Percentiles rank a stretch among this genome's conserved stretches.
Evolutionary conservation across 345 rosid genomes (phyloP).

Genomic region (Rubroshorea leprosula): DNA sequence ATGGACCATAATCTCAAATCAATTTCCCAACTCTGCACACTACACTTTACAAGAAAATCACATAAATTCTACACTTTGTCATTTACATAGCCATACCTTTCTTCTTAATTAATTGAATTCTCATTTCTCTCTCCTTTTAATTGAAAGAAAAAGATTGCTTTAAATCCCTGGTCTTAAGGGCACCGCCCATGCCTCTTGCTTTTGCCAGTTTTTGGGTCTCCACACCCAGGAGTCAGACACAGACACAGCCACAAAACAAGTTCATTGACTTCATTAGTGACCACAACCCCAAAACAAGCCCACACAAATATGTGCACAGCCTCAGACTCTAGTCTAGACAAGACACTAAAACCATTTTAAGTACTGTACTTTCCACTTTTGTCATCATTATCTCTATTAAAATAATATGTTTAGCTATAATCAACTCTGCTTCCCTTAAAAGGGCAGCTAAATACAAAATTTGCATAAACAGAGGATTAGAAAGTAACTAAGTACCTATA

Average conservation of each 20-base stretch:
- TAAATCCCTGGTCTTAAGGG: neutral
- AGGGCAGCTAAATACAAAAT: slow-evolving; percentile 26
- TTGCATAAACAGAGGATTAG: neutral
- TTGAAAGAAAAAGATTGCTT: too few species aligned
- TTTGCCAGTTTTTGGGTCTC: slow-evolving; percentile 1
- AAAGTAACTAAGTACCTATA: too few species aligned
- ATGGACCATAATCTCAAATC: too few species aligned
- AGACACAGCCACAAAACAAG: slow-evolving; percentile 20
- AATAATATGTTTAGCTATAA: slow-evolving; percentile 7
- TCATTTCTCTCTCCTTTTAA: too few species aligned
- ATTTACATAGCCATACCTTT: too few species aligned
- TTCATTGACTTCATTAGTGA: slow-evolving; percentile 32
- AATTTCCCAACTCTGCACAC: too few species aligned
- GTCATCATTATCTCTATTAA: slow-evolving; percentile 2
- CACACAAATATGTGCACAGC: slow-evolving; percentile 3
- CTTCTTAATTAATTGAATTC: too few species aligned
- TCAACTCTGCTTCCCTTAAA: slow-evolving; percentile 22
- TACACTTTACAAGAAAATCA: too few species aligned
- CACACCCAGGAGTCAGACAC: neutral
- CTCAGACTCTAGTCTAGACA: neutral
- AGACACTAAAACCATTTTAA: slow-evolving; percentile 16
- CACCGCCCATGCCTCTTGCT: slow-evolving; percentile 14
- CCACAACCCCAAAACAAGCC: slow-evolving; percentile 26
- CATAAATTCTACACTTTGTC: too few species aligned
- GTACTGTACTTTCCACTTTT: neutral